Percentiles rank a stretch among this genome's conserved stretches.
These are phyloP conservation scores for Asterionellopsis glacialis DNA, from an alignment of 108 stramenopile genomes.

Conservation along the genomic window DNA sequence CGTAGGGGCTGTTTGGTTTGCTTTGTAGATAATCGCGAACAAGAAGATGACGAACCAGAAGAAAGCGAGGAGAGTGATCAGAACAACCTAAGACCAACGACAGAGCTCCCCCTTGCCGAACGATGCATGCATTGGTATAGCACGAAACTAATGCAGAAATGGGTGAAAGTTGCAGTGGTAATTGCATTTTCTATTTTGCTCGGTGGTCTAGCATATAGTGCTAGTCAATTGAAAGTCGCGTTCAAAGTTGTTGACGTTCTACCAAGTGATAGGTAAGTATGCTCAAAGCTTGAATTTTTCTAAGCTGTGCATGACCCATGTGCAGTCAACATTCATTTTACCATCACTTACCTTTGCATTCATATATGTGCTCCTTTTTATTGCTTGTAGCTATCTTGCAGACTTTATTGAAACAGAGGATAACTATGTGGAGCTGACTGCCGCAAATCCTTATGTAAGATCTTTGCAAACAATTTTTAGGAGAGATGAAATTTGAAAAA, in stretches of 20 bases:
- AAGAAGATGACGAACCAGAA: constrained; percentile 4
- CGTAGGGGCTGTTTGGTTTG: constrained; percentile 28
- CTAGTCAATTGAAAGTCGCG: constrained; percentile 5
- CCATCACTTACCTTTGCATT: no score
- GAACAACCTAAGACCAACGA: no score
- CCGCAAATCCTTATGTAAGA: no score
- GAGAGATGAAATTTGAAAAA: no score
- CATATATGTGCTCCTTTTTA: no score
- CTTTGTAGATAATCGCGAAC: constrained; percentile 3
- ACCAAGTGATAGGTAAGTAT: constrained; percentile 2
- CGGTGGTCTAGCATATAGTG: constrained; percentile 21
- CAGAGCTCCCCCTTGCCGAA: constrained; percentile 5
- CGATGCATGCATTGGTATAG: constrained; percentile 18
- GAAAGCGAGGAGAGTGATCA: background rate
- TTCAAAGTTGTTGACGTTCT: constrained; percentile 22
- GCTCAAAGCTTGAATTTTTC: no score
- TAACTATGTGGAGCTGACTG: no score
- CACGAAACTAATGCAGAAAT: constrained; percentile 8
- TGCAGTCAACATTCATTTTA: no score
- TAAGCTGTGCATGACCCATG: no score
- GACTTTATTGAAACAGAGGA: no score
- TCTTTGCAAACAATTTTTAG: no score
- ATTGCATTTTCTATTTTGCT: constrained; percentile 12
- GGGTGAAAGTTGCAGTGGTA: constrained; percentile 21
- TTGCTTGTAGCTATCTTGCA: no score